These are phyloP conservation scores for Penicillium frequentans DNA, from an alignment of 2,329 filamentous ascomycete genomes.

Conservation along the genomic window DNA sequence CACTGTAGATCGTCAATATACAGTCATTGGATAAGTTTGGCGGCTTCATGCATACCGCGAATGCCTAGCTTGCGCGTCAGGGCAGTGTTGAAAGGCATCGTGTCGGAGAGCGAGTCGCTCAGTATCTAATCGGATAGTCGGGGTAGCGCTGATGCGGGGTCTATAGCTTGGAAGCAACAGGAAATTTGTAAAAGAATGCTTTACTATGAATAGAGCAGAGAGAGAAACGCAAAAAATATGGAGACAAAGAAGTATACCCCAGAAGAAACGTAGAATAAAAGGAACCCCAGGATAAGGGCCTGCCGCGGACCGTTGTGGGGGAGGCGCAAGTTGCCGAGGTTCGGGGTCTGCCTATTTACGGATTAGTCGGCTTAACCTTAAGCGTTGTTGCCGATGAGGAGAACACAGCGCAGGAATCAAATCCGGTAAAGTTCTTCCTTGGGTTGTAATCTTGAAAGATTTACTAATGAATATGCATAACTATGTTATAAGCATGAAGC, in stretches of 20 bases:
- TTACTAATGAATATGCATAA: background rate
- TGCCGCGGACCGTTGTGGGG: conserved; percentile 31
- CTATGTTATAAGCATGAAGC: background rate
- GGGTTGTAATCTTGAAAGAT: background rate
- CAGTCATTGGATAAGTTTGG: background rate
- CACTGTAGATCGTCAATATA: conserved; percentile 30
- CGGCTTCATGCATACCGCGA: conserved; percentile 30
- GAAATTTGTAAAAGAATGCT: background rate
- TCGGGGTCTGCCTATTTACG: conserved; percentile 1
- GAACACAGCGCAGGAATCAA: background rate
- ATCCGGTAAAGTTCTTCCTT: background rate
- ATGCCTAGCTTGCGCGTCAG: conserved; percentile 62
- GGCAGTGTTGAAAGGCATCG: conserved; percentile 65
- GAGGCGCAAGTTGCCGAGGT: conserved; percentile 33
- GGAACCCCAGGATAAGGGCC: conserved; percentile 2
- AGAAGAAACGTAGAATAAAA: conserved; percentile 10
- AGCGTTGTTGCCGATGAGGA: background rate
- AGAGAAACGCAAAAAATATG: background rate
- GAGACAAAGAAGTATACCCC: background rate
- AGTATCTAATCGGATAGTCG: conserved; percentile 10
- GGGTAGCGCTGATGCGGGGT: background rate
- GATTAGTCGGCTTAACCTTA: background rate
- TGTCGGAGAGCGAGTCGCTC: conserved; percentile 12
- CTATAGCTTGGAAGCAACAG: background rate
- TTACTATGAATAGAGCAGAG: background rate